Conservation (phyloP, 345 rosid species). For the Eucalyptus shirleyi region DNA sequence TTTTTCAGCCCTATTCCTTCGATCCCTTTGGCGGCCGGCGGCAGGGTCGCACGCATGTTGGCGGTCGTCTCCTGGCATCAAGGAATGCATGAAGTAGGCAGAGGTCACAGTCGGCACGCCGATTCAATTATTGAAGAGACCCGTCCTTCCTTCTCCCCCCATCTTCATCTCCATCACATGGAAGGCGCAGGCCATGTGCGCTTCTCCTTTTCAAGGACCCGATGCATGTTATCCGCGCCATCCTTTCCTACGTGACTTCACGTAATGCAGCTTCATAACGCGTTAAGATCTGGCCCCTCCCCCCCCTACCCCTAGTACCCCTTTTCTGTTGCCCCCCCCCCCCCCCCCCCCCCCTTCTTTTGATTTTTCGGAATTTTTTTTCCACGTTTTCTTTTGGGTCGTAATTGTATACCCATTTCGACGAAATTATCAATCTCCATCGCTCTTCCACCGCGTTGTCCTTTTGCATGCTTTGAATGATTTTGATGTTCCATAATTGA, state of each 20-base stretch:
- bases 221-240: neutral
- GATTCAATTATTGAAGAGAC: neutral
- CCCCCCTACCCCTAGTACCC: neutral
- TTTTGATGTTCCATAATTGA: neutral
- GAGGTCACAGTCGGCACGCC: neutral
- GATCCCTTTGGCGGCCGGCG: rapidly evolving
- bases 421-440: neutral
- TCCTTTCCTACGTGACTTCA: neutral
- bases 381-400: neutral
- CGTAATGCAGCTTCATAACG: neutral
- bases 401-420: neutral
- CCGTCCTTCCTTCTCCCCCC: neutral
- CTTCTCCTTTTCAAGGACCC: neutral
- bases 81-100: neutral
- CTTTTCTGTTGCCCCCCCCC: no score
- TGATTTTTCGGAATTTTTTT: neutral
- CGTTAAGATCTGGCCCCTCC: neutral
- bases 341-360: neutral
- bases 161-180: neutral
- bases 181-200: neutral
- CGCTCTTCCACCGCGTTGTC: neutral
- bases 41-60: neutral
- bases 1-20: neutral
- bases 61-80: neutral
- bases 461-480: neutral